These are phyloP conservation scores for Platismatia glauca DNA, from an alignment of 495 filamentous ascomycete species.

Conservation along the genomic window DNA sequence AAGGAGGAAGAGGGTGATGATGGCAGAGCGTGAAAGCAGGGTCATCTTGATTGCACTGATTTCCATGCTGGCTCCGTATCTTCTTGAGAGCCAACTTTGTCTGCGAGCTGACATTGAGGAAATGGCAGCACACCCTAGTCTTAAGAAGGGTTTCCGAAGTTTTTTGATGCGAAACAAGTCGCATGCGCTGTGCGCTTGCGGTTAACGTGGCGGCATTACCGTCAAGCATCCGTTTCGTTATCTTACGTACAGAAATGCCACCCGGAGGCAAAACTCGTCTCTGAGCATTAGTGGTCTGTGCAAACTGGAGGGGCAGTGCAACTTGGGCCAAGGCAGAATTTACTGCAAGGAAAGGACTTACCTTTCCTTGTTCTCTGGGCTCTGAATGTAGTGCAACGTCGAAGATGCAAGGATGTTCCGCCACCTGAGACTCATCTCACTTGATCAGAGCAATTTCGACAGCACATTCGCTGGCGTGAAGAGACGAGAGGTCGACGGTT, in stretches of 20 bases:
- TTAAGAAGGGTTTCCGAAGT: not conserved
- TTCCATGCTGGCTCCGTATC: not conserved
- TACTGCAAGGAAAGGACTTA: too few relatives aligned
- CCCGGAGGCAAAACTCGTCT: not conserved
- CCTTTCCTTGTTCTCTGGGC: too few relatives aligned
- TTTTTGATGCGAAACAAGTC: not conserved
- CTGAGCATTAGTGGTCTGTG: not conserved
- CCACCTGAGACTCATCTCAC: too few relatives aligned
- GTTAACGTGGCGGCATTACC: not conserved
- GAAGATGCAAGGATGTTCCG: too few relatives aligned
- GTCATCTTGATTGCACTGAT: not conserved
- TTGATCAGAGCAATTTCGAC: too few relatives aligned
- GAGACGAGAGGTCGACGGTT: too few relatives aligned
- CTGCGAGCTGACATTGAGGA: not conserved
- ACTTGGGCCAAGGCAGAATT: too few relatives aligned
- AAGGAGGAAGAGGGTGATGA: not conserved
- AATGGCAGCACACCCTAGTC: not conserved
- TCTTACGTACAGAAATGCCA: not conserved
- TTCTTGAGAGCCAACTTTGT: not conserved
- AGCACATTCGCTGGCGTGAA: too few relatives aligned
- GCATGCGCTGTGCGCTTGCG: not conserved
- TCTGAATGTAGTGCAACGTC: too few relatives aligned
- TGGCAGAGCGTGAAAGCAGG: not conserved
- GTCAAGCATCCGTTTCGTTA: not conserved
- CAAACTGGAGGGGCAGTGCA: not conserved